Base-by-base conservation (phyloP, 2,329 filamentous ascomycete species). In the Colletotrichum eremochloae region DNA sequence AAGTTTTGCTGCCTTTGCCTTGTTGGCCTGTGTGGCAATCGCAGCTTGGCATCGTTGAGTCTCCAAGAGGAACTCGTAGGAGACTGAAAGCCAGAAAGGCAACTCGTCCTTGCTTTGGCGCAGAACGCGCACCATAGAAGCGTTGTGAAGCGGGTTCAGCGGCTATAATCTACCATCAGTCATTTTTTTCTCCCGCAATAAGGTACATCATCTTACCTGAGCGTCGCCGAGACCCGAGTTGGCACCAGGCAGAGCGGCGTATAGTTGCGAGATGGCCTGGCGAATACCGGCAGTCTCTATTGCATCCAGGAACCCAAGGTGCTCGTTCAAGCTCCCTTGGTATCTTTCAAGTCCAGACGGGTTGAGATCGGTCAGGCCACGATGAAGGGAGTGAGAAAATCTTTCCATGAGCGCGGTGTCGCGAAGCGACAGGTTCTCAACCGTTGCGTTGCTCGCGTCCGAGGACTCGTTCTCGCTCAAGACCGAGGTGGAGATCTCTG, bases 81-180 rank as follows among this genome's bases (percentile, higher is more conserved):
- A 85, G 8, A 80, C 80, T 18, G 84, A 86, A 15, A 89, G 81
- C 88, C 88, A 91, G 78, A 76, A 82, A 72, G 74, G 82, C 76
- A 77, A 79, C 63, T 77, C 74, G 15, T 76, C 75, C 4, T 76
- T 72, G 20, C 84, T 79, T 9, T 60, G 64, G 14, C 70, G 66
- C 40, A 90, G 77, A 3, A 90, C 76, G 7, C 83, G 81, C 3
- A 87, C 79, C n/a, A 90, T 78, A 2, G 84, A 82, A 2, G 85
- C 84, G 75, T 92, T 92, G 73, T 89, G 86, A 24, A 92, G 79
- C 15, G 90, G 86, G 75, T 92, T 88, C 11, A 91, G 78, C 3
- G 90, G 86, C 83, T 90, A 74, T 60, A 38, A 24, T 31, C 46
- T 1, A 42, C 58, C 57, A 72, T 69, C 31, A 69, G 67, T 74